Evolutionary conservation across 169 alveolate species (phyloP).

Genomic region (Cryptosporidium bovis): DNA sequence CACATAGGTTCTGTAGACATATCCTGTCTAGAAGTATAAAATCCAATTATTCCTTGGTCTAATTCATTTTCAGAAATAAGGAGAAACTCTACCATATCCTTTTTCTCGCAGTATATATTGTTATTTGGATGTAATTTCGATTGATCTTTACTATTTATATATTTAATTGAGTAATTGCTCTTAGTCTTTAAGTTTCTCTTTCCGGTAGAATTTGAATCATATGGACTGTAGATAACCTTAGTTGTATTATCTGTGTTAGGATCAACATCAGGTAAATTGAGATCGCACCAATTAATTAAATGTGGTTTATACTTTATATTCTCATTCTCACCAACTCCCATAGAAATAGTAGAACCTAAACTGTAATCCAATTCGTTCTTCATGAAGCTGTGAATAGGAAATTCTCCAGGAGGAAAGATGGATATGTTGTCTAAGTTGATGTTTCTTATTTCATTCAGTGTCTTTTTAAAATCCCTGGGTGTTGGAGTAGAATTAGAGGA

Average conservation of each 20-base stretch:
- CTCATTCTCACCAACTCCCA: background rate
- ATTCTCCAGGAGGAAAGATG: constrained; percentile 45
- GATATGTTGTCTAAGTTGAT: background rate
- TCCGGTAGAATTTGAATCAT: too few species aligned
- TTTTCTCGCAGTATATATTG: constrained; percentile 39
- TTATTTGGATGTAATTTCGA: background rate
- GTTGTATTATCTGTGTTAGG: background rate
- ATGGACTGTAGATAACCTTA: background rate
- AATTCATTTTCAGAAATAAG: constrained; percentile 48
- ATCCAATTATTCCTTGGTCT: constrained; percentile 50
- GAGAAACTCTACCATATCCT: constrained; percentile 54
- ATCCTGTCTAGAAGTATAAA: constrained; percentile 47
- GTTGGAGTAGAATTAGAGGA: background rate
- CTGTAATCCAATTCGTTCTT: constrained; percentile 35
- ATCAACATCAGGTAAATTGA: constrained; percentile 6
- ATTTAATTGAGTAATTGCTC: too few species aligned
- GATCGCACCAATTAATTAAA: constrained; percentile 62
- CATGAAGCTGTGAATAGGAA: constrained; percentile 51
- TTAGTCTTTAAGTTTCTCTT: background rate
- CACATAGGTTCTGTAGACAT: constrained; percentile 60
- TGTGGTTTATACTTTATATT: constrained; percentile 64
- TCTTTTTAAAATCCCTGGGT: background rate
- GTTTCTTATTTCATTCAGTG: background rate
- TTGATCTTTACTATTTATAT: background rate
- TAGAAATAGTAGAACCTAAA: constrained; percentile 8